These are phyloP conservation scores for Cucurbita ficifolia DNA, from an alignment of 306 rosid species.

Conservation along the genomic window DNA sequence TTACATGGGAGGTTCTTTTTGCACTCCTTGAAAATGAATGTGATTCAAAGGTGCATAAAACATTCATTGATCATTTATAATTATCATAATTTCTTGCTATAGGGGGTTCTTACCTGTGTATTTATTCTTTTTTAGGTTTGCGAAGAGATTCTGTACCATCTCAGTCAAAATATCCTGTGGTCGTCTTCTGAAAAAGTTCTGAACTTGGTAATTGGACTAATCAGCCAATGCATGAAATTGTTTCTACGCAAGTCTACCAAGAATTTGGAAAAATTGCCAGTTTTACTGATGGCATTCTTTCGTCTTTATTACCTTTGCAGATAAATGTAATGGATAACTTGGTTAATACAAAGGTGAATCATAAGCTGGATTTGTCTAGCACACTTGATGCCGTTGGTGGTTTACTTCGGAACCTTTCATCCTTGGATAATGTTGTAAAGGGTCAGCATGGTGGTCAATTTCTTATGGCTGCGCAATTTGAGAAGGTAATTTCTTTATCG, in stretches of 20 bases:
- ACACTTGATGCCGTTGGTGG: conserved; percentile 29
- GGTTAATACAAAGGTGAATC: conserved; percentile 34
- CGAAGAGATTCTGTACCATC: conserved; percentile 43
- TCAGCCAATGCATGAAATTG: not conserved
- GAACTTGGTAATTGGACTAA: conserved; percentile 41
- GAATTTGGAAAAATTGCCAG: not conserved
- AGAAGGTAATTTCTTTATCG: conserved; percentile 31
- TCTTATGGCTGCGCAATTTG: conserved; percentile 24
- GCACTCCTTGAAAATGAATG: conserved; percentile 46
- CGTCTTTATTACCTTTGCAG: conserved; percentile 30
- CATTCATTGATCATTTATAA: conserved; percentile 3
- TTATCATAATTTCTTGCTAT: not conserved
- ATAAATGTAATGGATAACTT: conserved; percentile 33
- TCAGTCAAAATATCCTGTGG: conserved; percentile 66
- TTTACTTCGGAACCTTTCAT: conserved; percentile 44
- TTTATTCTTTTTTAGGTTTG: conserved; percentile 35
- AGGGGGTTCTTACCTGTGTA: not conserved
- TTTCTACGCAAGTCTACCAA: not conserved
- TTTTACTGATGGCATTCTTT: conserved; percentile 6
- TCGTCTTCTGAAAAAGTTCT: conserved; percentile 38
- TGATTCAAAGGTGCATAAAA: conserved; percentile 44
- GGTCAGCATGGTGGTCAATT: conserved; percentile 20
- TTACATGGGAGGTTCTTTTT: conserved; percentile 59
- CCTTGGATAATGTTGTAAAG: conserved; percentile 23
- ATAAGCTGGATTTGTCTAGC: conserved; percentile 43